Base-by-base conservation (phyloP, 1,284 basidiomycete species). In the Cystobasidium slooffiae region DNA sequence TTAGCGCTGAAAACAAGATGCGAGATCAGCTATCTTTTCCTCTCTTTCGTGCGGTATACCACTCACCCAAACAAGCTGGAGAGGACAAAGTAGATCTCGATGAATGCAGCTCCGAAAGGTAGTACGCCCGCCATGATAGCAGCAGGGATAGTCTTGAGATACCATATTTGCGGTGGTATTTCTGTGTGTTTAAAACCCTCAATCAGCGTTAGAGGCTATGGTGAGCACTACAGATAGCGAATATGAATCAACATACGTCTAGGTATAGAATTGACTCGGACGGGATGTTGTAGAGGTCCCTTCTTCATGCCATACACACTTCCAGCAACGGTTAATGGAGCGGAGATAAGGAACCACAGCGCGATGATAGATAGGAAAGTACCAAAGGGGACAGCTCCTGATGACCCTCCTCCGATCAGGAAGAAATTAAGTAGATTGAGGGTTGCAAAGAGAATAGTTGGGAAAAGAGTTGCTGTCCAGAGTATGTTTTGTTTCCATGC, bases 261-360 rank as follows among this genome's bases (percentile, higher is more conserved):
- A 12, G 96, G 96, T 77, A 98, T 99, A 72, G 90, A 90, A 80
- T 96, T 94, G 46, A 95, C 91, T 75, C 94, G 87, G 49, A 95
- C 92, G 7, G 94, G 94, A 80, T 94, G 87, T 20, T 84, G 82
- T 78, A 93, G 84, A 41, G 86, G 86, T n/a, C 95, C 95, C 79
- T 92, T 90, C 81, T 89, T 91, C 63, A 91, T 87, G 18, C 95
- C 95, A 77, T 90, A 88, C 82, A 92, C 84, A 59, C 85, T 84
- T 37, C 87, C 87, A 6, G 84, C 80, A 7, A 85, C 78, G 5
- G 84, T 85, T 6, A 88, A 85, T 0, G 96, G 96, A 0, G 93
- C 91, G 44, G 94, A 94, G 75, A 98, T 93, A 61, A 94, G 89
- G 82, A 94, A 97, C 95, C 95, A 99, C n/a, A 99, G 84, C 9